Conservation (phyloP, 768 basidiomycete species). For the Astraeus odoratus region DNA sequence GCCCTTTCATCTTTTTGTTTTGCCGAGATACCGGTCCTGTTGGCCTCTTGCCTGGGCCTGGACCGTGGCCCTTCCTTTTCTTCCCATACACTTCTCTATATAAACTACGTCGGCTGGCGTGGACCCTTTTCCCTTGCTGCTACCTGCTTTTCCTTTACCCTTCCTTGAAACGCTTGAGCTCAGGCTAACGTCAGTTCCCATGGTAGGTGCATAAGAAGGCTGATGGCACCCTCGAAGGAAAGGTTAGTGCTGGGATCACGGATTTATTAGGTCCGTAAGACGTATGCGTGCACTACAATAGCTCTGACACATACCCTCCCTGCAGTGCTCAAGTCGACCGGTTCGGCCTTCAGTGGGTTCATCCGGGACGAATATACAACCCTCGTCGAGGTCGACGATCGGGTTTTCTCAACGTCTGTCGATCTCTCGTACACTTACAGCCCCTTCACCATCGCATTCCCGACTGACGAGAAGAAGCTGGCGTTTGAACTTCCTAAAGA, state of each 20-base stretch:
- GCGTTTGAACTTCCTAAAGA: constrained; percentile 39
- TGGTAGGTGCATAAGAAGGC: constrained; percentile 55
- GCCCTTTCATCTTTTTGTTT: too few relatives aligned
- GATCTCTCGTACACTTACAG: constrained; percentile 67
- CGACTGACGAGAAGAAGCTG: constrained; percentile 46
- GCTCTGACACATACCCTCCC: not conserved
- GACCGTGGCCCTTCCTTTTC: too few relatives aligned
- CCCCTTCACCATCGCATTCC: constrained; percentile 38
- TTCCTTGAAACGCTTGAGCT: too few relatives aligned
- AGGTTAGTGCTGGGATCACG: constrained; percentile 60
- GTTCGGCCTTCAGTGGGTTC: constrained; percentile 79
- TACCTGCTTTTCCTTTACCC: too few relatives aligned
- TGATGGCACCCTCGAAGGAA: constrained; percentile 55
- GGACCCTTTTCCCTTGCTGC: too few relatives aligned
- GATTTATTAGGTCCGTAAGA: constrained; percentile 66
- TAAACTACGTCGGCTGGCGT: too few relatives aligned
- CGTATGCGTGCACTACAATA: not conserved
- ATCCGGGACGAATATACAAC: constrained; percentile 87
- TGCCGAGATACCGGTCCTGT: too few relatives aligned
- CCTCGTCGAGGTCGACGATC: constrained; percentile 72
- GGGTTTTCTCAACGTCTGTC: constrained; percentile 86
- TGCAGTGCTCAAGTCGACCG: constrained; percentile 83
- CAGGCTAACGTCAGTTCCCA: not conserved
- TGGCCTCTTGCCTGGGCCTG: too few relatives aligned
- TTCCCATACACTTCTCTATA: too few relatives aligned